Evolutionary conservation across 2,329 filamentous ascomycete genomes (phyloP).

Genomic region (Exophiala phaeomuriformis): DNA sequence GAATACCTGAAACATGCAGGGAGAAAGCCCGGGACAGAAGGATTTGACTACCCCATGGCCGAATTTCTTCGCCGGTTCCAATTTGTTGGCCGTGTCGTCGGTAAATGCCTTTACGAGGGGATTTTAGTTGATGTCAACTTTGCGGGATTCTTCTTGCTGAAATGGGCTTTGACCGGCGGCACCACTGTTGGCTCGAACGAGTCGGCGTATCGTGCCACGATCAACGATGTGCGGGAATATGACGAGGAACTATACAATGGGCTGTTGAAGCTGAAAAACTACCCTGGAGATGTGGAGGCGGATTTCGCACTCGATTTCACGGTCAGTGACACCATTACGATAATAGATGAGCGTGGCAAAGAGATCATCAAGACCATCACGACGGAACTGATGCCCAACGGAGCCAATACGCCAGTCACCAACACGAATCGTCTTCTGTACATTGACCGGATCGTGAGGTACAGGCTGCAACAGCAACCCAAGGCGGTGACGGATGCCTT

Average conservation of each 20-base stretch:
- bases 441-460: slow-evolving; percentile 81
- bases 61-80: slow-evolving; percentile 70
- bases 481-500: slow-evolving; percentile 79
- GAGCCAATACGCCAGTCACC: slow-evolving; percentile 70
- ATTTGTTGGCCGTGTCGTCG: slow-evolving; percentile 85
- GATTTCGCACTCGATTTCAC: slow-evolving; percentile 84
- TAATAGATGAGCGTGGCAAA: slow-evolving; percentile 31
- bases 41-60: slow-evolving; percentile 52
- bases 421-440: slow-evolving; percentile 93
- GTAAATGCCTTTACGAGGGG: slow-evolving; percentile 95
- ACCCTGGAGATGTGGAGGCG: slow-evolving; percentile 54
- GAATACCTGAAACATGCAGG: slow-evolving; percentile 45
- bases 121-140: slow-evolving; percentile 91
- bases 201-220: slow-evolving; percentile 74
- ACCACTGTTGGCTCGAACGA: slow-evolving; percentile 56
- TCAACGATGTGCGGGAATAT: slow-evolving; percentile 89
- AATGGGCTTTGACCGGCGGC: slow-evolving; percentile 76
- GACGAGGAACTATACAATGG: slow-evolving; percentile 88
- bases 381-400: slow-evolving; percentile 67
- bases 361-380: slow-evolving; percentile 55
- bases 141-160: slow-evolving; percentile 89
- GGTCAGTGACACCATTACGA: slow-evolving; percentile 59
- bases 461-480: slow-evolving; percentile 76
- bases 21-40: slow-evolving; percentile 46
- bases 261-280: slow-evolving; percentile 46